Evolutionary conservation across 1,284 basidiomycete species (phyloP).

Genomic region (Meira miltonrushii): DNA sequence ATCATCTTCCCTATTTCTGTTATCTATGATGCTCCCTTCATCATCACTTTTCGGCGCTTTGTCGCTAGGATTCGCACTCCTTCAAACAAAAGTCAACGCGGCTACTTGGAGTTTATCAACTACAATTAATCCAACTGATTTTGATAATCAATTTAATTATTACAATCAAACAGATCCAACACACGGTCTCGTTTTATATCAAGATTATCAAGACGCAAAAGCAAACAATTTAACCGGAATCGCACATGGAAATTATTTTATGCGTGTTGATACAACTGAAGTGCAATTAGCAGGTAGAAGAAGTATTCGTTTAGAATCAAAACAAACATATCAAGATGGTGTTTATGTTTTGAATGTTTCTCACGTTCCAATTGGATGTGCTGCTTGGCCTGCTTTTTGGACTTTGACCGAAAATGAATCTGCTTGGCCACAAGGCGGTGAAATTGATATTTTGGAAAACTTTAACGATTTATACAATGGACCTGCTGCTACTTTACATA

Average conservation of each 20-base stretch:
- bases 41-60: not conserved
- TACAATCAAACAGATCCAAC: conserved; percentile 34
- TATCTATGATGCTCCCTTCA: not conserved
- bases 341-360: conserved; percentile 46
- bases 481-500: conserved; percentile 39
- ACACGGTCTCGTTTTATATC: conserved; percentile 44
- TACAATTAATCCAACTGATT: conserved; percentile 25
- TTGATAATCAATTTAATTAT: conserved; percentile 35
- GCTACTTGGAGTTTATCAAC: conserved; percentile 27
- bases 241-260: conserved; percentile 28
- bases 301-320: conserved; percentile 42
- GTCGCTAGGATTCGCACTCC: not conserved
- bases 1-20: too few relatives aligned
- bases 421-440: conserved; percentile 44
- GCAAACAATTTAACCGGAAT: conserved; percentile 39
- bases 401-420: conserved; percentile 30
- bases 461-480: conserved; percentile 40
- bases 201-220: conserved; percentile 21
- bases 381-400: conserved; percentile 51
- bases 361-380: conserved; percentile 43
- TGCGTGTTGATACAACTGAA: conserved; percentile 38
- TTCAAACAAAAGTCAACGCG: conserved; percentile 6
- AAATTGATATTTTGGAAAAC: conserved; percentile 50
- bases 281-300: conserved; percentile 27
- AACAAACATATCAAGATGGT: conserved; percentile 37